These are phyloP conservation scores for Cupressus sempervirens DNA, from an alignment of 75 land plant genomes.

Conservation along the genomic window DNA sequence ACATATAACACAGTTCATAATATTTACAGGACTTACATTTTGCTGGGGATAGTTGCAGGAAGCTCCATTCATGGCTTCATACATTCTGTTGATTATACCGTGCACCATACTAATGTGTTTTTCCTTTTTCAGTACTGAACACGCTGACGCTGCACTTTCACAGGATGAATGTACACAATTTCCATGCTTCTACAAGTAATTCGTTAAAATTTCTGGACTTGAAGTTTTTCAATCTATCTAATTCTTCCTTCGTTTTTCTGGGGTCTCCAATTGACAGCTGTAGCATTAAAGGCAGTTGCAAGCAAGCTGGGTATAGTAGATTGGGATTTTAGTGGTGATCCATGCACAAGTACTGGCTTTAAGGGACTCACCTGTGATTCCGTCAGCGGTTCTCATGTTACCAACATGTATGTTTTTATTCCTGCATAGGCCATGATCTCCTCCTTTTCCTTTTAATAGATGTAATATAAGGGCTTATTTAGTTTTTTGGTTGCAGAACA, in stretches of 20 bases:
- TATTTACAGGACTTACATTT: too few relatives aligned
- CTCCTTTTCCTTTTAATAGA: not conserved
- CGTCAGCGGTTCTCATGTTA: not conserved
- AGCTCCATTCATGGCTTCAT: not conserved
- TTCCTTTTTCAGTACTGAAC: not conserved
- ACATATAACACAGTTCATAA: too few relatives aligned
- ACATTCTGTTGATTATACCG: too few relatives aligned
- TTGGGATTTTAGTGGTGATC: constrained; percentile 7
- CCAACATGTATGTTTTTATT: not conserved
- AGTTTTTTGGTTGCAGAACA: not conserved
- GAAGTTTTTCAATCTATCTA: not conserved
- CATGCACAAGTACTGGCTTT: not conserved
- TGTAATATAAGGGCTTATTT: not conserved
- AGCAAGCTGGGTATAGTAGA: not conserved
- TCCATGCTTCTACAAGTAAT: not conserved
- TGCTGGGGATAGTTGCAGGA: not conserved
- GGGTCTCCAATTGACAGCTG: not conserved
- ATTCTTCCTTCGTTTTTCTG: not conserved
- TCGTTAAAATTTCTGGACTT: not conserved
- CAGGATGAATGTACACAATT: not conserved
- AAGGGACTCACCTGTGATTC: not conserved
- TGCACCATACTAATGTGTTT: too few relatives aligned
- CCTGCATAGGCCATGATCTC: not conserved
- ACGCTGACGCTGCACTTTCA: not conserved
- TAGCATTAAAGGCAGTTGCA: not conserved